These are phyloP conservation scores for Cordyceps militaris DNA, from an alignment of 2,329 filamentous ascomycete genomes.

Conservation along the genomic window DNA sequence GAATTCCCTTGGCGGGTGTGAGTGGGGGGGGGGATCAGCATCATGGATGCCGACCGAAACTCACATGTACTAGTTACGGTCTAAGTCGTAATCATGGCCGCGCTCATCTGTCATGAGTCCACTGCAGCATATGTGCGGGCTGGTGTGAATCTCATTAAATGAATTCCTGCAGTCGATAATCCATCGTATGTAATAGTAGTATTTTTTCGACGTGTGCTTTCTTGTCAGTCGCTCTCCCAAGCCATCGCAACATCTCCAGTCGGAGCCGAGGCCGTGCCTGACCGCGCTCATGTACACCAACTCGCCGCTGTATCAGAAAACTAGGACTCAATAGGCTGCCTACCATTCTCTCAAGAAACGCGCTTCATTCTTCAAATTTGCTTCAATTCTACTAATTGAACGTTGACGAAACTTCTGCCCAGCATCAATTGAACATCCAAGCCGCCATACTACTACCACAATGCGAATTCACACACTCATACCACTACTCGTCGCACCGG, in stretches of 20 bases:
- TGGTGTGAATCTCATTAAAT: not conserved
- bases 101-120: not conserved
- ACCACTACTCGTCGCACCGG: not conserved
- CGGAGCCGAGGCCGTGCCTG: no score
- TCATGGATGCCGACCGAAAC: not conserved
- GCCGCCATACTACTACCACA: not conserved
- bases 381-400: no score
- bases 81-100: no score
- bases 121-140: not conserved
- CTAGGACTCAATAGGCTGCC: no score
- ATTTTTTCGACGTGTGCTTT: no score
- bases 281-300: no score
- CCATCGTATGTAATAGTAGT: not conserved
- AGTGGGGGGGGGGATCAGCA: not conserved
- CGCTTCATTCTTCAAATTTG: no score
- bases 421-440: not conserved
- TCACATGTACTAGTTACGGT: constrained; percentile 1
- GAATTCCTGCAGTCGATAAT: not conserved
- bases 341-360: no score
- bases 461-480: not conserved
- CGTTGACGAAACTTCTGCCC: no score
- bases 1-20: not conserved
- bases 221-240: no score
- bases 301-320: no score
- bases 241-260: no score